These are phyloP conservation scores for Emergomyces pasteurianus DNA, from an alignment of 2,329 filamentous ascomycete genomes.

Conservation along the genomic window DNA sequence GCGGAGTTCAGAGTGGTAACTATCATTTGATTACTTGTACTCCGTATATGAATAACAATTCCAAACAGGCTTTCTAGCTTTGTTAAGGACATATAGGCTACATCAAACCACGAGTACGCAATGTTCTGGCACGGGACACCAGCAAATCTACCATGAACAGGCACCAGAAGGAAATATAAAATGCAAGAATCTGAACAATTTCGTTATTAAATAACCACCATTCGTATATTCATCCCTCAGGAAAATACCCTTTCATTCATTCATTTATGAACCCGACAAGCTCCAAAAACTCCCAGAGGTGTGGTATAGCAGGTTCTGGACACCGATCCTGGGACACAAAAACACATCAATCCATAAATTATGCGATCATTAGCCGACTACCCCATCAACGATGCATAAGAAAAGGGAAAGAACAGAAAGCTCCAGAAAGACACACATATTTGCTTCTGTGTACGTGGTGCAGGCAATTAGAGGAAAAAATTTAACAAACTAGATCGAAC, in stretches of 20 bases:
- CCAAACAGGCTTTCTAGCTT: neutral
- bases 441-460: neutral
- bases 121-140: neutral
- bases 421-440: neutral
- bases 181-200: neutral
- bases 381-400: neutral
- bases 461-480: neutral
- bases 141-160: neutral
- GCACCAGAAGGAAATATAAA: neutral
- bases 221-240: neutral
- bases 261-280: neutral
- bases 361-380: neutral
- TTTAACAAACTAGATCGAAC: neutral
- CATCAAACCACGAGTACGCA: neutral
- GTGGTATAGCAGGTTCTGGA: neutral
- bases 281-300: neutral
- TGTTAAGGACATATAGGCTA: neutral
- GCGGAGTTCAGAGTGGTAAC: neutral
- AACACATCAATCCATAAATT: neutral
- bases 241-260: neutral
- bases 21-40: neutral
- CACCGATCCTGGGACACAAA: neutral
- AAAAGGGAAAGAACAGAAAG: neutral
- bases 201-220: neutral
- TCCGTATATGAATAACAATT: neutral